These are phyloP conservation scores for Starmerella khaoyaiensis DNA, from an alignment of 805 yeast genomes.

Conservation along the genomic window DNA sequence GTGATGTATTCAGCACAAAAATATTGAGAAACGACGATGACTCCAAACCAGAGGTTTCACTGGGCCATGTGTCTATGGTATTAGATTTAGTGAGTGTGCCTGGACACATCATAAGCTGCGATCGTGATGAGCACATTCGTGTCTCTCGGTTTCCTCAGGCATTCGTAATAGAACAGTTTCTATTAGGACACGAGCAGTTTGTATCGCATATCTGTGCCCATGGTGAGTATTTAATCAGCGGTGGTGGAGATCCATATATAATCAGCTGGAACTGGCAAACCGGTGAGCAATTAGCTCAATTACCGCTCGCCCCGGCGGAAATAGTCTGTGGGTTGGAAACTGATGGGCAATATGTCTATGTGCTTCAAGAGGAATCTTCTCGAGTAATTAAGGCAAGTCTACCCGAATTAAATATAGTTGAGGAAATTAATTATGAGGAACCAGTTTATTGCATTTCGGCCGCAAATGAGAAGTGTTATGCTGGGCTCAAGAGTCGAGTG, in stretches of 20 bases:
- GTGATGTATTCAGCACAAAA: slow-evolving; percentile 60
- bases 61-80: slow-evolving; percentile 96
- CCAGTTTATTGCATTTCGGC: slow-evolving; percentile 12
- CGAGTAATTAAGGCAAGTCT: slow-evolving; percentile 9
- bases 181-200: slow-evolving; percentile 78
- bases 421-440: slow-evolving; percentile 6
- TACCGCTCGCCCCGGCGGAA: slow-evolving; percentile 33
- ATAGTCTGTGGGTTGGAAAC: slow-evolving; percentile 9
- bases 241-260: slow-evolving; percentile 78
- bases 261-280: slow-evolving; percentile 69
- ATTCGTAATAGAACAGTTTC: slow-evolving; percentile 64
- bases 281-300: slow-evolving; percentile 36
- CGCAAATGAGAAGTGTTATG: slow-evolving; percentile 3
- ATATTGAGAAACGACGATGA: slow-evolving; percentile 31
- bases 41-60: slow-evolving; percentile 45
- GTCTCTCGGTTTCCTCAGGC: slow-evolving; percentile 68
- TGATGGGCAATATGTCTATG: slow-evolving; percentile 4
- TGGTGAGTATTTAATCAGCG: slow-evolving; percentile 54
- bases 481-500: slow-evolving; percentile 3
- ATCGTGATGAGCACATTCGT: slow-evolving; percentile 92
- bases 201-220: slow-evolving; percentile 54
- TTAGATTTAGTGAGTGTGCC: slow-evolving; percentile 43
- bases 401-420: slow-evolving; percentile 6
- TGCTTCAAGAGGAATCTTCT: slow-evolving; percentile 14
- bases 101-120: slow-evolving; percentile 58